These are phyloP conservation scores for Dovyalis caffra DNA, from an alignment of 345 rosid species.

Conservation along the genomic window DNA sequence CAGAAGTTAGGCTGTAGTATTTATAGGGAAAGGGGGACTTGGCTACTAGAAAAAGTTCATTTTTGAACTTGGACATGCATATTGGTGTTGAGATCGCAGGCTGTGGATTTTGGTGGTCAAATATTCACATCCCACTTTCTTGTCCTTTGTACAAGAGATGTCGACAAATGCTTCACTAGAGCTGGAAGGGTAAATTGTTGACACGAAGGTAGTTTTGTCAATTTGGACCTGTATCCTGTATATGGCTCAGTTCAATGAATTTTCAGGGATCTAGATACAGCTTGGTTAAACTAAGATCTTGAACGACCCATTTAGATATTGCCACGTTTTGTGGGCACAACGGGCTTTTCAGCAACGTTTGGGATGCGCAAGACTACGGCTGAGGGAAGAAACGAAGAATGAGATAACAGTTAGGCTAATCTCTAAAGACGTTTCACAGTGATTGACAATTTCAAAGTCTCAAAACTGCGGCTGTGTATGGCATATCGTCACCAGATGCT, in stretches of 20 bases:
- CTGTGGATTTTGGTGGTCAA: too few species aligned
- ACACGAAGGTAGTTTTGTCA: constrained; percentile 1
- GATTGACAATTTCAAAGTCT: not conserved
- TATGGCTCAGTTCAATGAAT: constrained; percentile 15
- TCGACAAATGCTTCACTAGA: too few species aligned
- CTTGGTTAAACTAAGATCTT: not conserved
- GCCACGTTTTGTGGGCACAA: not conserved
- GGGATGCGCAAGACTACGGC: not conserved
- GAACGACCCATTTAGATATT: not conserved
- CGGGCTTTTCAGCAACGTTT: not conserved
- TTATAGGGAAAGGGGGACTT: too few species aligned
- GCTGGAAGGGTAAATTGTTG: not conserved
- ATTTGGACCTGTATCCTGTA: not conserved
- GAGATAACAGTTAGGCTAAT: not conserved
- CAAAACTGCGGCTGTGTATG: too few species aligned
- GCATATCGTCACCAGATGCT: not conserved
- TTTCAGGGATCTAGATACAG: not conserved
- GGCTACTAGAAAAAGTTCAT: too few species aligned
- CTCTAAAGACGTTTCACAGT: not conserved
- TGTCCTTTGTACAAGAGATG: too few species aligned
- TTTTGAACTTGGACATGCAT: too few species aligned
- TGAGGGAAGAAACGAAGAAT: not conserved
- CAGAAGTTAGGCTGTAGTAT: too few species aligned
- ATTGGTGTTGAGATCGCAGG: too few species aligned
- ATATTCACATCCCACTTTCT: too few species aligned